Evolutionary conservation across 2,329 filamentous ascomycete genomes (phyloP), one percentile per base, ranked within the genome.

Genomic region (Zasmidium angulare): DNA sequence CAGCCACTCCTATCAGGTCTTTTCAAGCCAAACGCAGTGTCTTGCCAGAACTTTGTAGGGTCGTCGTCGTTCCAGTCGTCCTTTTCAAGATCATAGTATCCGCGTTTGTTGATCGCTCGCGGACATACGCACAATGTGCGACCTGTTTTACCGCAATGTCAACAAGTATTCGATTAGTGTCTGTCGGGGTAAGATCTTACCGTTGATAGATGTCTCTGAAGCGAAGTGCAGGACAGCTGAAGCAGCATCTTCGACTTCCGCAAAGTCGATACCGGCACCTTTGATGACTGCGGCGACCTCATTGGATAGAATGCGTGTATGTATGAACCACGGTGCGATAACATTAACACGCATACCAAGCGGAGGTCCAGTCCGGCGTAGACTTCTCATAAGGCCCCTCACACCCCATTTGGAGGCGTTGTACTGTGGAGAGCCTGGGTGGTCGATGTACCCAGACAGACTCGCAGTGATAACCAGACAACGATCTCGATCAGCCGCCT

Each of bases 391-490:
- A 53, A 81, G 71, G 0, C 78, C 79, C 7, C 78, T 69, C 0
- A 77, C 70, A 3, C 72, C 79, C 56, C 76, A 79, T 62, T 80
- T 46, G 72, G 72, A 17, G 68, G 64, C 55, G 36, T 63, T 63
- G 58, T 66, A 70, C 50, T 66, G 67, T 21, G 76, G 80, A 60
- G 79, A 70, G 56, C 68, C 76, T 74, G 77, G 76, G 6, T 75
- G 76, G 60, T 82, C 81, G 50, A 81, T 76, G 66, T 76, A 83
- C 0, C 75, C 77, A 0, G 79, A 78, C 67, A 83, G 75, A 55
- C 77, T 80, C 2, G 78, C 78, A 0, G 77, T 81, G 20, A 83
- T 77, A 50, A 83, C 78, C 36, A 83, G 76, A 58, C 79, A 80
- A 1, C 80, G 74, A 58, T 82, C 79, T 9, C 75, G 68, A 0